Conservation (phyloP, 2,329 filamentous ascomycete species). For the Knoxdaviesia capensis region DNA sequence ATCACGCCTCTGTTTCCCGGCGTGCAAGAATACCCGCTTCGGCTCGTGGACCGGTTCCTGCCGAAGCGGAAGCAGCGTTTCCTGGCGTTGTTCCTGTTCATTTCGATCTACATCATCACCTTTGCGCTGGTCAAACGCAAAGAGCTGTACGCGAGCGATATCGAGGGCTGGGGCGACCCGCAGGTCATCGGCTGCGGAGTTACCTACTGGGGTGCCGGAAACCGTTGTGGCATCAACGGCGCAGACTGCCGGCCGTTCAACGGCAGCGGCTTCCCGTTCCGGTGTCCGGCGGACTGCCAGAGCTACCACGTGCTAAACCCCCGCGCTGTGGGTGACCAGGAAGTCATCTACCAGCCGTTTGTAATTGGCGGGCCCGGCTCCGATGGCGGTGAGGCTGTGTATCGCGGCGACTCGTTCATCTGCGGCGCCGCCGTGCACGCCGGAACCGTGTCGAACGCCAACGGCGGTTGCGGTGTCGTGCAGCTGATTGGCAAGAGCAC, state of each 20-base stretch:
- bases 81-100: constrained; percentile 36
- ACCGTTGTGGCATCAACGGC: constrained; percentile 55
- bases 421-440: constrained; percentile 73
- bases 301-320: constrained; percentile 47
- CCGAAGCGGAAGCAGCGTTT: constrained; percentile 37
- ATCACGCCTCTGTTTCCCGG: constrained; percentile 42
- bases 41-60: constrained; percentile 39
- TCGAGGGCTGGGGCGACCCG: constrained; percentile 48
- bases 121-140: constrained; percentile 50
- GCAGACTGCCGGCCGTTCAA: constrained; percentile 57
- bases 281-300: constrained; percentile 54
- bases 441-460: constrained; percentile 49
- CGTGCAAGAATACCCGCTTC: constrained; percentile 47
- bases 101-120: constrained; percentile 45
- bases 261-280: constrained; percentile 49
- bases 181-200: constrained; percentile 44
- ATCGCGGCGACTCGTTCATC: constrained; percentile 78
- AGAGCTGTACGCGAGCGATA: constrained; percentile 36
- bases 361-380: constrained; percentile 45
- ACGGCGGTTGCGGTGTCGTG: constrained; percentile 69
- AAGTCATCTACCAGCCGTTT: constrained; percentile 42
- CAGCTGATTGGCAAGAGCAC: constrained; percentile 48
- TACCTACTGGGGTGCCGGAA: constrained; percentile 51
- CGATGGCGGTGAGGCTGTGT: constrained; percentile 32
- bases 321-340: constrained; percentile 52